Evolutionary conservation across 2,329 filamentous ascomycete species (phyloP), one percentile per base, ranked within the genome.

Genomic region (Sporothrix euskadiensis): DNA sequence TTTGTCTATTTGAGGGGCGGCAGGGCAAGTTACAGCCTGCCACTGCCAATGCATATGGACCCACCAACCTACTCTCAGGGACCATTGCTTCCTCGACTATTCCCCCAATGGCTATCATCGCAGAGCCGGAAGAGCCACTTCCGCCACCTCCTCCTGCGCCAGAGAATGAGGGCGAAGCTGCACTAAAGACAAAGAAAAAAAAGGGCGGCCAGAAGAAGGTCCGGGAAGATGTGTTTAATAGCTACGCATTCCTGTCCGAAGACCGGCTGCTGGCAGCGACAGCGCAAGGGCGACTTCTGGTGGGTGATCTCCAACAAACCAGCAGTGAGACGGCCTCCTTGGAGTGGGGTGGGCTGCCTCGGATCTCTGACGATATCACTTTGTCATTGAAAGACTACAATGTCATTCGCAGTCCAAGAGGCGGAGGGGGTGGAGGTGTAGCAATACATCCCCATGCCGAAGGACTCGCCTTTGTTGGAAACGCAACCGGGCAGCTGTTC

Each of bases 231-330:
- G 22, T 75, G 52, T 77, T 77, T 54, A 75, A 76, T 72, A 78
- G 74, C 69, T 78, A 80, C 79, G 91, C 91, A 72, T 88, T 94
- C 78, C 87, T 94, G 75, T 93, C 91, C 74, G 92, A 93, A 86
- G 91, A 93, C 82, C 88, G 91, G 74, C 92, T 94, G 79, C 89
- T 94, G 75, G 91, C 84, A 73, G 73, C 74, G 4, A 75, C 76
- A 4, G 73, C 71, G 9, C 56, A 70, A 9, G 76, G 77, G 10
- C 57, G 75, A 6, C 65, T 78, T 7, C 69, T 78, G n/a, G 69
- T 75, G 0, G 77, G 77, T 5, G 22, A 30, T 22, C 47, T 73
- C 2, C 59, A n/a, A 7, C 63, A 66, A n/a, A 22, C 70, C 6
- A 68, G 12, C 14, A 44, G 19, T 3, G 63, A 26, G 1, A n/a